Evolutionary conservation across 78 protist genomes (phyloP).

Genomic region (Guillardia theta): DNA sequence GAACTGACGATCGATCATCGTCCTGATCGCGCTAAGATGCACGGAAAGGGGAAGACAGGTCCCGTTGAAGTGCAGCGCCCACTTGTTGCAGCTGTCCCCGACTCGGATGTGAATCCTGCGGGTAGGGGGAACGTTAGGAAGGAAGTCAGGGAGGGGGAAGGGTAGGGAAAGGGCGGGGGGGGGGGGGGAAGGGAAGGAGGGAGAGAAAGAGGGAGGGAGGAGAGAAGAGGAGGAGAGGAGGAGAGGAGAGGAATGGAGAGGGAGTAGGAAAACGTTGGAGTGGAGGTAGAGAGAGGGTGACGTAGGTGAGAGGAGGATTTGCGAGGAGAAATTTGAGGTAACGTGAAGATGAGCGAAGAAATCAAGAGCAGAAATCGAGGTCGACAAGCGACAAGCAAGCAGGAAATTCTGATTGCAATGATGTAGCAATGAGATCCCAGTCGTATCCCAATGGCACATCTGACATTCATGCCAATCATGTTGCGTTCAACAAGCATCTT

Average conservation of each 20-base stretch:
- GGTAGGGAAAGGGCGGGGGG: neutral
- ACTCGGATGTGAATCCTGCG: no score
- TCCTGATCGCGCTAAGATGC: neutral
- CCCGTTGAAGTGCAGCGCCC: constrained; percentile 7
- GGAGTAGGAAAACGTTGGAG: neutral
- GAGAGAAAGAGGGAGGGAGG: neutral
- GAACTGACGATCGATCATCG: neutral
- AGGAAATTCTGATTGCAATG: no score
- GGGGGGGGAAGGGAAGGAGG: neutral
- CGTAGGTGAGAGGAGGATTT: neutral
- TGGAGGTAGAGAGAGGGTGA: neutral
- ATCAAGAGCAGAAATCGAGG: no score
- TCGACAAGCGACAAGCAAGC: no score
- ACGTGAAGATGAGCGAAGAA: no score
- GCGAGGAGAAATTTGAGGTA: no score
- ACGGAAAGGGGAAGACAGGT: neutral
- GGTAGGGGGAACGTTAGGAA: no score
- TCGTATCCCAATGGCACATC: no score
- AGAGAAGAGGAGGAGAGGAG: neutral
- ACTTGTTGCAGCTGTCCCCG: constrained; percentile 34
- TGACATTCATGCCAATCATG: no score
- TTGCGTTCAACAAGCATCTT: no score
- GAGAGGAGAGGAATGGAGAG: neutral
- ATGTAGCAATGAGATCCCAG: no score
- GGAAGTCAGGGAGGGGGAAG: no score